Base-by-base conservation (phyloP, 2,329 filamentous ascomycete genomes). In the Sclerotinia sclerotiorum region DNA sequence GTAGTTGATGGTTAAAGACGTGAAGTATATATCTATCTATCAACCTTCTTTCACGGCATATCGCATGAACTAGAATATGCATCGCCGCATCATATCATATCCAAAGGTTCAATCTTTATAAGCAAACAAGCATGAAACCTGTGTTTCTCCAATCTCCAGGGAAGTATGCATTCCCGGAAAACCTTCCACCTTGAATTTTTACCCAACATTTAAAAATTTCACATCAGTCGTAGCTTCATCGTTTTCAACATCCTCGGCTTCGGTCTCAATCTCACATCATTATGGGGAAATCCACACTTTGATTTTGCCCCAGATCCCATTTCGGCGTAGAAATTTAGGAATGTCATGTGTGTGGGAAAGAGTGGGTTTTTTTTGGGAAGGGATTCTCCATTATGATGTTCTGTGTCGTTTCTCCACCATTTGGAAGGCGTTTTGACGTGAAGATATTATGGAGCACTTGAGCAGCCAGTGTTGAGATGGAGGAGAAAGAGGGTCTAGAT, bases 291-390 rank as follows among this genome's bases (percentile, higher is more conserved):
- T 57, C 32, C 55, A 57, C 32, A 4, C 11, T 13, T 24, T 57
- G 39, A 10, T 11, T 56, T 57, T 57, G 55, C 55, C 55, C 55
- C 55, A 57, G 55, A 57, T 42, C 55, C 55, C 55, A 32, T 42
- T 42, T 57, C 35, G 35, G 55, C 55, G 55, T 57, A 5, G 32
- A 57, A 57, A 57, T n/a, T 57, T 19, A 39, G n/a, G 55, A 57
- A 39, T 57, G 55, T 57, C 55, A 57, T 57, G 55, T 57, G 54
- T 39, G 32, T 57, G 55, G 55, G 32, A 57, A 57, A 42, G 55
- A 57, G 55, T 57, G 55, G 55, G 35, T 42, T 56, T 32, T 32
- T 32, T 32, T 8, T 42, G 10, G 39, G 39, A 42, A 42, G 39
- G 54, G 54, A 21, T 39, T 57, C 55, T 57, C 55, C 55, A 42